Evolutionary conservation across 2,329 filamentous ascomycete species (phyloP), one percentile per base, ranked within the genome.

Genomic region (Aureobasidium musti): DNA sequence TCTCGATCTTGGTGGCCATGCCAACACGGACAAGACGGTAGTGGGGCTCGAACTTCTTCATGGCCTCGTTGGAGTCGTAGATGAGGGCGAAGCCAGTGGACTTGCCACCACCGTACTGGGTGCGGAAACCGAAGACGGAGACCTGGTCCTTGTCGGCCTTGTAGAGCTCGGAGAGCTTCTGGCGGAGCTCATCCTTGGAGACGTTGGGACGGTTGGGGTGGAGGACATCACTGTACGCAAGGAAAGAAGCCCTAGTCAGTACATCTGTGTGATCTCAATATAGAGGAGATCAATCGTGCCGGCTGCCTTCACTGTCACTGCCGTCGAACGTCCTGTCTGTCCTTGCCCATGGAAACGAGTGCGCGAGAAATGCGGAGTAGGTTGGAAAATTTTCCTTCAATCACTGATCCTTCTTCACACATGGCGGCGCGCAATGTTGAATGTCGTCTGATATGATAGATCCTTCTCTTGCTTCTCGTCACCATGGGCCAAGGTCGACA

Each of bases 31-130:
- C 88, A 76, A 97, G 89, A 83, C 95, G 90, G 90, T 97, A 97
- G 84, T 90, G 90, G 77, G 95, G 95, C 89, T 99, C 95, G 83
- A 98, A 99, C 86, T 98, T 98, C 91, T 97, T 97, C 89, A 99
- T 89, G 78, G 93, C 92, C 87, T 99, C 95, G 80, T 88, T 85
- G 74, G 91, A 96, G 84, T 99, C 95, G 89, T 99, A 99, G 86
- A 99, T 87, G 78, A 98, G 92, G 74, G 92, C 95, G 81, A 99
- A 99, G 78, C 95, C 95, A 74, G 94, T 98, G 82, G 91, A 97
- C 91, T 99, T 99, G 87, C 95, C 95, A 81, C 95, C 95, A 94
- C 95, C 95, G 82, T 91, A 99, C 82, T 98, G 94, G 77, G 95
- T 99, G 83, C 92, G 91, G 83, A 99, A 92, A 79, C 95, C 95